Evolutionary conservation across 805 yeast genomes (phyloP).

Genomic region (Lachancea lanzarotensis): DNA sequence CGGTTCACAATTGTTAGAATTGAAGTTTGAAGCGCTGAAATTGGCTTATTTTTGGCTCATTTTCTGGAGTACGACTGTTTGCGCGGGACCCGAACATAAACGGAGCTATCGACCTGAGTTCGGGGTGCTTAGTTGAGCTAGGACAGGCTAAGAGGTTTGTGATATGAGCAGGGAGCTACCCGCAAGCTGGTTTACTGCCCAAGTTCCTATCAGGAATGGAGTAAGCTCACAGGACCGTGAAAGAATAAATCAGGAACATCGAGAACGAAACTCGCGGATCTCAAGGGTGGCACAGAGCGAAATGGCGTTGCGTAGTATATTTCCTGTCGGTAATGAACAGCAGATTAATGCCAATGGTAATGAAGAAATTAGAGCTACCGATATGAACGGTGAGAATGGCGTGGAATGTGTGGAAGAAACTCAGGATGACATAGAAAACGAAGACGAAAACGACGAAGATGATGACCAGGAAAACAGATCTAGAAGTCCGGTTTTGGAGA

Average conservation of each 20-base stretch:
- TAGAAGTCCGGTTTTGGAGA: neutral
- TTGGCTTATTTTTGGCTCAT: neutral
- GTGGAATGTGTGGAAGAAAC: neutral
- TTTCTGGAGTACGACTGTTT: neutral
- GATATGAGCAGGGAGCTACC: slow-evolving; percentile 15
- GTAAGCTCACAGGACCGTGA: slow-evolving; percentile 14
- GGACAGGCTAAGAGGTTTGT: neutral
- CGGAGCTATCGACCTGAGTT: neutral
- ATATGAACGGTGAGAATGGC: neutral
- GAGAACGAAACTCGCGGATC: slow-evolving; percentile 17
- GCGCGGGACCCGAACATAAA: neutral
- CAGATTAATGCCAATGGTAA: neutral
- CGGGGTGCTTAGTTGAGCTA: neutral
- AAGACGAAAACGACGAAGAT: neutral
- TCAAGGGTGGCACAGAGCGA: slow-evolving; percentile 15
- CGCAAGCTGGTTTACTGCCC: slow-evolving; percentile 19
- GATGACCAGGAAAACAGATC: neutral
- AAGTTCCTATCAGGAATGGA: slow-evolving; percentile 15
- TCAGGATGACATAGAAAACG: neutral
- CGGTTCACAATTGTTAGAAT: neutral
- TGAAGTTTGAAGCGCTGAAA: neutral
- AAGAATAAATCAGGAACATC: slow-evolving; percentile 16
- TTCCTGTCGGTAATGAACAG: slow-evolving; percentile 10
- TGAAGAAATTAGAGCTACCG: neutral
- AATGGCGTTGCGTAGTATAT: slow-evolving; percentile 16